Evolutionary conservation across 2,329 filamentous ascomycete species (phyloP).

Genomic region (Aspergillus sp.): DNA sequence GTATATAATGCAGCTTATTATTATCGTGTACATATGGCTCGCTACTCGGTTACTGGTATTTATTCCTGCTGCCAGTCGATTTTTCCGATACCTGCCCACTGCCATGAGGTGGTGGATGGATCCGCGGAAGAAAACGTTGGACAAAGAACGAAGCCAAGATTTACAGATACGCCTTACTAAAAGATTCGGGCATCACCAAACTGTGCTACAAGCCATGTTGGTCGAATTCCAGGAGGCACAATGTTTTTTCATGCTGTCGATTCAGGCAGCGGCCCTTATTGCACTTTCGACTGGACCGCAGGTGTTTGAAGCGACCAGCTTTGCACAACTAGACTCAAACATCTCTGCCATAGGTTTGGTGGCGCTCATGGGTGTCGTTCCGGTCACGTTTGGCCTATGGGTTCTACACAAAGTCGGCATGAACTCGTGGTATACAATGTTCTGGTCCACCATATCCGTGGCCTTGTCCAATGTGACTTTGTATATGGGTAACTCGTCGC

Average conservation of each 20-base stretch:
- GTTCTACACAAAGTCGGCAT: background rate
- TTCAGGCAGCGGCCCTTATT: background rate
- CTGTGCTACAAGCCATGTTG: constrained; percentile 3
- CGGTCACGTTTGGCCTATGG: background rate
- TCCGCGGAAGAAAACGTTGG: background rate
- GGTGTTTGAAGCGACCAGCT: background rate
- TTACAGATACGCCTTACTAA: background rate
- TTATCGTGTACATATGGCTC: background rate
- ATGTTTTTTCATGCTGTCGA: constrained; percentile 7
- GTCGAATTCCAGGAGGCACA: constrained; percentile 8
- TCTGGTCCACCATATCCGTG: background rate
- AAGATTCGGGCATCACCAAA: background rate
- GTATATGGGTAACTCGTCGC: background rate
- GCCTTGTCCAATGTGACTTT: background rate
- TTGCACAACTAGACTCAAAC: background rate
- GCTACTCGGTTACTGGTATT: background rate
- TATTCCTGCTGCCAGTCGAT: background rate
- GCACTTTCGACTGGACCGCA: background rate
- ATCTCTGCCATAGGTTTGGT: background rate
- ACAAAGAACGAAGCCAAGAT: background rate
- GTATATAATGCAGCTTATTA: background rate
- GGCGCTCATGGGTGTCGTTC: background rate
- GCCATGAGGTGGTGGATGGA: background rate
- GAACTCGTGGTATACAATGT: background rate
- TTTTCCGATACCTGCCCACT: background rate